These are phyloP conservation scores for Colletotrichum salicis DNA, from an alignment of 2,329 filamentous ascomycete species.

Conservation along the genomic window DNA sequence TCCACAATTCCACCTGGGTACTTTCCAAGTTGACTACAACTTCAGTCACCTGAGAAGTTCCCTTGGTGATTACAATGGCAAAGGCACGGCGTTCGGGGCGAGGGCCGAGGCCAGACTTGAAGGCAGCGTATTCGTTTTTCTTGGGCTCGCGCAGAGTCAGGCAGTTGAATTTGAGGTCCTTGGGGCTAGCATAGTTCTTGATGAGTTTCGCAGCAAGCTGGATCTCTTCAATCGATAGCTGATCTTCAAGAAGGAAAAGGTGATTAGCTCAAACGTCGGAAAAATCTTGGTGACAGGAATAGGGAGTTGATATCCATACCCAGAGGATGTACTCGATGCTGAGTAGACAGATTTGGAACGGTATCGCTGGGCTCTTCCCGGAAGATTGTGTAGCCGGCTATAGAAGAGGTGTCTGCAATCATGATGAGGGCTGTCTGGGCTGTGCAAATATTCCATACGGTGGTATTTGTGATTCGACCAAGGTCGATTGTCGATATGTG, in stretches of 20 bases:
- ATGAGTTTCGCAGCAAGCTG: slow-evolving; percentile 60
- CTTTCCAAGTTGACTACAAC: not conserved
- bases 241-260: slow-evolving; percentile 50
- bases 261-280: not conserved
- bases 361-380: slow-evolving; percentile 53
- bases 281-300: too few relatives aligned
- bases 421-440: slow-evolving; percentile 42
- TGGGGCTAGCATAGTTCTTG: slow-evolving; percentile 48
- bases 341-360: slow-evolving; percentile 47
- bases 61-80: not conserved
- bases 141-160: slow-evolving; percentile 74
- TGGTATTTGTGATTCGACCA: slow-evolving; percentile 12
- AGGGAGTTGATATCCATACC: slow-evolving; percentile 38
- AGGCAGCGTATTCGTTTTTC: slow-evolving; percentile 72
- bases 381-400: slow-evolving; percentile 58
- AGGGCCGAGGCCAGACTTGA: slow-evolving; percentile 59
- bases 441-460: slow-evolving; percentile 16
- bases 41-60: not conserved
- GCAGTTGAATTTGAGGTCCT: slow-evolving; percentile 63
- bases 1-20: slow-evolving; percentile 46
- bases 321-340: slow-evolving; percentile 49
- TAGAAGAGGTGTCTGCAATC: slow-evolving; percentile 54
- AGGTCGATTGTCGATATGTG: slow-evolving; percentile 6
- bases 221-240: slow-evolving; percentile 66
- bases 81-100: slow-evolving; percentile 54